These are phyloP conservation scores for Lizanozyma gosingica DNA, from an alignment of 1,139 yeast genomes.

Conservation along the genomic window DNA sequence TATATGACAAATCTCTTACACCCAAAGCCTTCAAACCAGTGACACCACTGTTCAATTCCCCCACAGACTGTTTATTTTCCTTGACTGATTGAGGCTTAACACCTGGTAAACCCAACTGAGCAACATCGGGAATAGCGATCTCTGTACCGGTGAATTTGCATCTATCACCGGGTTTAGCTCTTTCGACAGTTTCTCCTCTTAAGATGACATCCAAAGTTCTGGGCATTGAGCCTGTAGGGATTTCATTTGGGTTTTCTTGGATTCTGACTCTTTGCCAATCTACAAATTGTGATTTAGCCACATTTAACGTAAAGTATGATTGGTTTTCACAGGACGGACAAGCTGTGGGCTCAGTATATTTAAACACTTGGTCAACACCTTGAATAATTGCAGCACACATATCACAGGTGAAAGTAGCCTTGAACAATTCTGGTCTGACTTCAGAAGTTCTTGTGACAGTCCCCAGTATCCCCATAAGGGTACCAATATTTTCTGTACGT, in stretches of 20 bases:
- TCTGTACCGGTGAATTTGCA: slow-evolving; percentile 94
- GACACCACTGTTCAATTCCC: slow-evolving; percentile 68
- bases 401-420: slow-evolving; percentile 86
- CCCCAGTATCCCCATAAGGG: slow-evolving; percentile 79
- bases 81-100: slow-evolving; percentile 78
- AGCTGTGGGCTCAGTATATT: slow-evolving; percentile 89
- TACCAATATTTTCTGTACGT: slow-evolving; percentile 82
- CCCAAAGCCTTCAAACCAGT: slow-evolving; percentile 82
- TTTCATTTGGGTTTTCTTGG: slow-evolving; percentile 91
- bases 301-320: slow-evolving; percentile 75
- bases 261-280: slow-evolving; percentile 98
- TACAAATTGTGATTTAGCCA: slow-evolving; percentile 75
- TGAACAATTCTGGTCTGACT: slow-evolving; percentile 89
- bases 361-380: slow-evolving; percentile 88
- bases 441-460: slow-evolving; percentile 96
- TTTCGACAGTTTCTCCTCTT: slow-evolving; percentile 91
- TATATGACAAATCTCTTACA: slow-evolving; percentile 88
- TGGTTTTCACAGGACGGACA: slow-evolving; percentile 91
- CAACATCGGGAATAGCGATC: slow-evolving; percentile 90
- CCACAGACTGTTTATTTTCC: slow-evolving; percentile 47
- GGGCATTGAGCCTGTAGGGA: slow-evolving; percentile 99
- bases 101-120: slow-evolving; percentile 96
- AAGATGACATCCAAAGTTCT: slow-evolving; percentile 88
- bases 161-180: slow-evolving; percentile 97
- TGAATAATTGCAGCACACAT: slow-evolving; percentile 79